phyloP scores from a whole-genome alignment of 202 grass and related monocot species.

The Carex sylvatica region DNA sequence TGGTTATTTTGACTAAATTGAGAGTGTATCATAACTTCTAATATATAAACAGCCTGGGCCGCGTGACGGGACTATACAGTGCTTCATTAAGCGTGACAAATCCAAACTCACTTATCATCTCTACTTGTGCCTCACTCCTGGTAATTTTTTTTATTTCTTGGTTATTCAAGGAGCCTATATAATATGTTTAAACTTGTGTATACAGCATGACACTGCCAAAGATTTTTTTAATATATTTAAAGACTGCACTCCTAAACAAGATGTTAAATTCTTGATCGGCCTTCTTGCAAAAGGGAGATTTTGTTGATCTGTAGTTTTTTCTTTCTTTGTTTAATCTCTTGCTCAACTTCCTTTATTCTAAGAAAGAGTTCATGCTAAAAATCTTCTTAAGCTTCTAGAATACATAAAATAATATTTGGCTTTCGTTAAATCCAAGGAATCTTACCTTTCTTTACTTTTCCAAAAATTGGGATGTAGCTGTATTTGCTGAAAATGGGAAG shows the following conservation, averaged over 20 bases:
- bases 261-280: no score
- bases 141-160: constrained; percentile 49
- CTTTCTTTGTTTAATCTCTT: neutral
- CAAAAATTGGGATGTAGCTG: constrained; percentile 40
- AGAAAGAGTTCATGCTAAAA: neutral
- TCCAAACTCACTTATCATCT: constrained; percentile 89
- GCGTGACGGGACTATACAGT: constrained; percentile 79
- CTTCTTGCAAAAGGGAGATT: neutral
- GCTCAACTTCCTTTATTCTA: neutral
- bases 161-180: constrained; percentile 15
- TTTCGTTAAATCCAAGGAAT: neutral
- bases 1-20: constrained; percentile 6
- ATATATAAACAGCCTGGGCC: constrained; percentile 60
- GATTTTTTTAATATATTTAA: neutral
- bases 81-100: constrained; percentile 96
- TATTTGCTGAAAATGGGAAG: constrained; percentile 77
- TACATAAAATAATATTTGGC: neutral
- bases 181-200: neutral
- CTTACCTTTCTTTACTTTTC: neutral
- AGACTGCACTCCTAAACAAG: neutral
- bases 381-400: neutral
- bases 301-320: neutral
- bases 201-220: neutral
- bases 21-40: neutral
- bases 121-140: constrained; percentile 79